Evolutionary conservation across 768 basidiomycete genomes (phyloP), one percentile per base, ranked within the genome.

Genomic region (Naganishia vaughanmartiniae): DNA sequence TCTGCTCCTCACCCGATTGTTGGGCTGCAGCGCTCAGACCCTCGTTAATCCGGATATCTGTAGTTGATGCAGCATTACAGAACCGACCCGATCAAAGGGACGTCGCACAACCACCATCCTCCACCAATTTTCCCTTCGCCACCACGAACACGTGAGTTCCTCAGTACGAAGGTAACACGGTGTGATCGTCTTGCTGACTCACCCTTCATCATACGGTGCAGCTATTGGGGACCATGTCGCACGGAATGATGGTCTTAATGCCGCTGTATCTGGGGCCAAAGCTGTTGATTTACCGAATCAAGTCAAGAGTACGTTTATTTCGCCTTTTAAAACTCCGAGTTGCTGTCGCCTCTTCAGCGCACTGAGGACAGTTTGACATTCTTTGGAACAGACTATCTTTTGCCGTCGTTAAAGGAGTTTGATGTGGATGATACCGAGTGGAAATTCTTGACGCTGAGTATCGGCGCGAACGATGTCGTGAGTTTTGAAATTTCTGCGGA

Each of bases 381-480:
- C 17, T 42, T 15, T 42, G 2, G 42, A 2, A 2, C 15, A 79
- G 78, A 75, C 26, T 74, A 75, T 54, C 34, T 79, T 15, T 42
- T 78, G 3, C 77, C 78, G 9, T 54, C 33, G 9, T 66, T 79
- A 17, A 63, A 72, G 24, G 70, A 66, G 54, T 17, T 78, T 26
- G 67, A 69, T 7, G 55, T 77, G 21, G 55, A 69, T 21, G 65
- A 73, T 7, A 68, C 72, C 7, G 76, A 75, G 17, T 80, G 79
- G 79, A 78, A 77, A 67, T 76, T 74, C 48, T 74, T 77, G 56
- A 80, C 78, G 65, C 19, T 80, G 14, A 76, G 75, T n/a, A 78
- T 80, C 14, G 79, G 79, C 0, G 79, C 76, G 0, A 80, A 80
- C 65, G 79, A 80, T 65, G 70, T 78, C 5, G 78, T 79, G 42